Evolutionary conservation across 768 basidiomycete species (phyloP), one percentile per base, ranked within the genome.

Genomic region (Udeniomyces megalosporus): DNA sequence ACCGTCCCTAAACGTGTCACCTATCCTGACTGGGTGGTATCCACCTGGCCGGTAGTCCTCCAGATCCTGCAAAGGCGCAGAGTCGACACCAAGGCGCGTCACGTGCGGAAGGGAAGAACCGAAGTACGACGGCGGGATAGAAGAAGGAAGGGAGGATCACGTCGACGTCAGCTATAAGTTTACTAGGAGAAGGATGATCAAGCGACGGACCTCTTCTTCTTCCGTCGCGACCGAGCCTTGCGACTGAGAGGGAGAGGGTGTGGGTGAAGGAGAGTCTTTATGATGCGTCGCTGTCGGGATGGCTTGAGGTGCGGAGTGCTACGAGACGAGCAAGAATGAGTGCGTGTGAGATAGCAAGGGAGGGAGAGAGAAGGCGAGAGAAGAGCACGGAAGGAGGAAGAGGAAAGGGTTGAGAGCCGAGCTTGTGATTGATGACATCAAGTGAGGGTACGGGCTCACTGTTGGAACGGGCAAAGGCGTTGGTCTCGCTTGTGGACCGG

Each of bases 1-100:
- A 59, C 82, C 85, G 65, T 83, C 77, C 72, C 84, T 86, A 78
- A 95, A 93, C 24, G 79, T 74, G 74, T 96, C 91, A 65, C 80
- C 80, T 66, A 95, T 81, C 74, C 83, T 83, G 47, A 90, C 80
- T 26, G 83, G 80, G 65, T 80, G 80, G 67, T 75, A 78, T 4
- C 80, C 80, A 31, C 80, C 79, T 52, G 84, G 78, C 38, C 75
- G 62, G 71, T 83, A 86, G 74, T 91, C 89, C 76, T 92, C 88
- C 80, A 62, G 61, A 38, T 62, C 61, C 61, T 62, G 55, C 1
- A 51, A 51, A 24, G 24, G 6, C 4, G 29, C 6, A 20, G 26
- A 29, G 29, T 8, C 49, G 49, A 12, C 8, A 24, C 8, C 6
- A 8, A 29, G 11, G 15, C 10, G 47, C 2, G 34, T n/a, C 26